A percentile compares a stretch with the other conserved stretches of the same genome.
Conservation (phyloP, 2,329 filamentous ascomycete genomes). For the Microcera coccophila region DNA sequence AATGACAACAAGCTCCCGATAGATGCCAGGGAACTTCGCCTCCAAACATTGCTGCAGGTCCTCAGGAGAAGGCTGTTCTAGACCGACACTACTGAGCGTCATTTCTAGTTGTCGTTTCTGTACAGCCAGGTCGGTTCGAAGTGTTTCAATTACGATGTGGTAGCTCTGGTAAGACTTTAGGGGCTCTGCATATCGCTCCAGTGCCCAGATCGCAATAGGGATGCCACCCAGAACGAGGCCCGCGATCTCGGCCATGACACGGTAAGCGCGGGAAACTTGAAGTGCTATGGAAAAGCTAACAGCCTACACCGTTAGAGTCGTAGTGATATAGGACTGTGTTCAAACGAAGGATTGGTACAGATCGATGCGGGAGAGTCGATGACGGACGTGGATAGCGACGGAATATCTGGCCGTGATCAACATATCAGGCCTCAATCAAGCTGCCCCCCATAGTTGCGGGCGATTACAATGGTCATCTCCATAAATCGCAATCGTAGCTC, state of each 20-base stretch:
- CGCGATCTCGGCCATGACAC: constrained; percentile 7
- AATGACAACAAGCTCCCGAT: background rate
- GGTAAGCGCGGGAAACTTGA: background rate
- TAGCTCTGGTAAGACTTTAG: constrained; percentile 2
- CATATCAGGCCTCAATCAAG: background rate
- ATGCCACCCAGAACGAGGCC: constrained; percentile 3
- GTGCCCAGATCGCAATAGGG: constrained; percentile 4
- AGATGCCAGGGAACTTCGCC: constrained; percentile 1
- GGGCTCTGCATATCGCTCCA: constrained; percentile 6
- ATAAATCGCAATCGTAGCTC: no score
- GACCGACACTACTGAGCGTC: background rate
- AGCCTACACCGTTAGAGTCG: background rate
- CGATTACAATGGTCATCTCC: no score
- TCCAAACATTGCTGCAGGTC: constrained; percentile 2
- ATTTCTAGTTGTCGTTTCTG: background rate
- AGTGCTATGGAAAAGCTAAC: background rate
- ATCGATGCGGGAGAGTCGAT: background rate
- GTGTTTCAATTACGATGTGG: constrained; percentile 1
- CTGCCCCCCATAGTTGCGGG: no score
- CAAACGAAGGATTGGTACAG: background rate
- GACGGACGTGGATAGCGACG: no score
- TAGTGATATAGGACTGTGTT: background rate
- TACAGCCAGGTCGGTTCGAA: constrained; percentile 1
- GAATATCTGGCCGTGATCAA: background rate
- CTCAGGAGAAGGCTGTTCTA: background rate